Evolutionary conservation across 768 basidiomycete species (phyloP), one percentile per base, ranked within the genome.

Genomic region (Mycena haematopus): DNA sequence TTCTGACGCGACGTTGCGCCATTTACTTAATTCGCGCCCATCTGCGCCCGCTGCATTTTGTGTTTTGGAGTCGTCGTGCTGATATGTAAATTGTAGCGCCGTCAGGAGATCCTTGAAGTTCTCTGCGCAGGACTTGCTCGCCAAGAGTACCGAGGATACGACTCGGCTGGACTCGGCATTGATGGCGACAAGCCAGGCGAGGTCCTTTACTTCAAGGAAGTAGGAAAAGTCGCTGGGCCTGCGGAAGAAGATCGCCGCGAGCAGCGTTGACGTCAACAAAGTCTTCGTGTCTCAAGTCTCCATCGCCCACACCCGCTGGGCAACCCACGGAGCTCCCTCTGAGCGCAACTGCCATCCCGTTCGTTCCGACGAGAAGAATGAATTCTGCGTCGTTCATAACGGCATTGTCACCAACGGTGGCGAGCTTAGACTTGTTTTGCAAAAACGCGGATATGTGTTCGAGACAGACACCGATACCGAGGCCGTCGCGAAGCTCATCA

Each of bases 221-320:
- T 99, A 54, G 97, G 97, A 76, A 99, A 99, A 77, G 97, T 99
- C 56, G 90, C 90, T 47, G 89, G n/a, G 90, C 27, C 85, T 99
- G 55, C 91, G 94, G 76, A 92, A 96, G 81, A 87, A 90, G 77
- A 95, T 97, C 72, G 86, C 88, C 42, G 79, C 80, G 59, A 87
- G 92, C 29, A 75, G 72, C 65, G 70, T 94, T 69, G 84, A 96
- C 74, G 88, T 91, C 62, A 78, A 82, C 72, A 95, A 93, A 81
- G 82, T 85, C 38, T 89, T 86, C 76, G 73, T 93, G 54, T 87
- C 89, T 44, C 95, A 98, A 78, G 94, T 96, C 47, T 95, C 94
- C 40, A 98, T 99, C 77, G 96, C 96, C 14, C 97, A 99, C 79
- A 99, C 97, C 14, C 93, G 97, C 68, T 99, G 97, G 97, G 97